Evolutionary conservation across 148 eudicot genomes (phyloP), one percentile per base, ranked within the genome.

Genomic region (Tetragonia tetragonoides): DNA sequence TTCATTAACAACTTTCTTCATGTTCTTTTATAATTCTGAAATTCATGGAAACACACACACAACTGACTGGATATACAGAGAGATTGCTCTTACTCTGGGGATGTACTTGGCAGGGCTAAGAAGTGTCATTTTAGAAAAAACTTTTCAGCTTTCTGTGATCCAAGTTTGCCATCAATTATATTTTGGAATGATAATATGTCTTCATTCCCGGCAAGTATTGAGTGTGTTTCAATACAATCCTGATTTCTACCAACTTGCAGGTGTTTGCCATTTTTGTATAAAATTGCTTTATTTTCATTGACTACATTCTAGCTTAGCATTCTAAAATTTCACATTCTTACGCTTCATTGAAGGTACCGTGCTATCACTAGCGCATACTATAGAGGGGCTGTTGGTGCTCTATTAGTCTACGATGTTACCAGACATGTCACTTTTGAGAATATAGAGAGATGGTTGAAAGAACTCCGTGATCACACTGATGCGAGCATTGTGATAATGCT

Each of bases 331-430:
- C 7, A 10, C 9, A 2, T 10, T 46, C 16, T 15, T 12, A 54
- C 59, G 53, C 40, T 41, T 67, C 28, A 60, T n/a, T 69, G 41
- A 68, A 86, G 89, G 75, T 86, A 86, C 78, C 87, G 88, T 73
- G 88, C 90, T 44, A 85, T 87, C 77, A 87, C 87, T 34, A 87
- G 90, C 63, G 90, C 90, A 60, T 87, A 85, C 78, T 87, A 87
- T 77, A 84, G 87, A 70, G 90, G 87, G 54, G 90, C 86, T 18
- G 87, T 87, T 51, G 90, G 86, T 71, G 90, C 90, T 34, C 64
- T 87, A 66, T 80, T 87, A 34, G 90, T 87, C 17, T 85, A 87
- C 23, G 90, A 87, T 20, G 83, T 82, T 54, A 87, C 90, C 41
- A 79, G 87, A 61, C 87, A 85, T 68, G 80, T 87, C 39, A 83